Base-by-base conservation (phyloP, 768 basidiomycete species). In the Auricularia heimuer region DNA sequence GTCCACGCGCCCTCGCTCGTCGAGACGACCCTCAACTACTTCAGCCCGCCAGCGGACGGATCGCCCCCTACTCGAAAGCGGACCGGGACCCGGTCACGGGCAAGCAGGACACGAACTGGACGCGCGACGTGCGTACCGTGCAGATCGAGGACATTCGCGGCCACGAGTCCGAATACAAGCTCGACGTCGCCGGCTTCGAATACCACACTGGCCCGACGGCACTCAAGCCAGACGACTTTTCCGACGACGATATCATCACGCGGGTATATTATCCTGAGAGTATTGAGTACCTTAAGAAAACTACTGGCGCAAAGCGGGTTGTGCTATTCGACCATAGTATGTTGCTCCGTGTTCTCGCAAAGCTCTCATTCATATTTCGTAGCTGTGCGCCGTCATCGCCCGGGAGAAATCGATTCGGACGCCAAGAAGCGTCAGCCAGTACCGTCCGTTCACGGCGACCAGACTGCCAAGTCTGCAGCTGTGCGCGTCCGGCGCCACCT, bases 241-340 rank as follows among this genome's bases (percentile, higher is more conserved):
- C 66, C 0, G 75, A 81, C 65, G 83, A 85, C 51, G 80, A 77
- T 10, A 80, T 80, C n/a, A 80, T 88, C 42, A 68, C 77, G 69
- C 68, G 67, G 54, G 82, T 82, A 62, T 88, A 89, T 70, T 88
- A 87, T 68, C 79, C 81, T 0, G 87, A 88, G 73, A 82, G 82
- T 68, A 75, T 78, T 18, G 81, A 82, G 69, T 75, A 86, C 54
- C 71, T 87, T 54, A 86, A 87, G 75, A 71, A 81, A 65, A 64
- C 83, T 10, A 86, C 85, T 0, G 85, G 87, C 3, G 87, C 86
- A 0, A 82, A 76, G 68, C 76, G 78, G 33, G 83, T 85, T 10
- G 81, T 85, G n/a, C 63, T 86, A 14, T 88, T 88, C 68, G 85
- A 87, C 68, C 85, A 87, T 69, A 86, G 86, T 84, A 65, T 63